Percentiles rank a stretch among this genome's conserved stretches.
Conservation (phyloP, 768 basidiomycete genomes). For the Mycena floridula region DNA sequence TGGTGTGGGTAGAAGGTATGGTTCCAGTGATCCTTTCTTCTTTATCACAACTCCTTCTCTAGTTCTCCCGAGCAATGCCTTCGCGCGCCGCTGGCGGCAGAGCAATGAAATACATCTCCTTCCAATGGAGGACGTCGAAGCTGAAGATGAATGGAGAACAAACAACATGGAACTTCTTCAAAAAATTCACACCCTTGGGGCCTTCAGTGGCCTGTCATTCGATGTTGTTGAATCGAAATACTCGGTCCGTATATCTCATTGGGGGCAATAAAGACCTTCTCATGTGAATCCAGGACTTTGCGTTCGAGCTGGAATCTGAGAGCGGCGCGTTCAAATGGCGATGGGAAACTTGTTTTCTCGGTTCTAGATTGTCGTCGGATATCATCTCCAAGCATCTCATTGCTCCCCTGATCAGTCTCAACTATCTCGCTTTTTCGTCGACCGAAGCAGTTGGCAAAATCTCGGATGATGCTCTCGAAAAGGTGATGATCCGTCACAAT, state of each 20-base stretch:
- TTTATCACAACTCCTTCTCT: conserved; percentile 8
- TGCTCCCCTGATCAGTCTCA: conserved; percentile 66
- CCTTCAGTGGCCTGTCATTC: conserved; percentile 49
- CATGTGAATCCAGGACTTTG: conserved; percentile 46
- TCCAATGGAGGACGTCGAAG: conserved; percentile 23
- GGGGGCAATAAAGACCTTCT: background rate
- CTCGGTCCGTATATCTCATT: conserved; percentile 36
- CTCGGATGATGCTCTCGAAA: conserved; percentile 55
- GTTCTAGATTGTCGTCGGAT: conserved; percentile 60
- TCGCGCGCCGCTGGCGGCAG: conserved; percentile 66
- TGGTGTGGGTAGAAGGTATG: conserved; percentile 70
- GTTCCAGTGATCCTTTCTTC: no score
- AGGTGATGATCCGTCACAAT: conserved; percentile 33
- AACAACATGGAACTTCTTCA: conserved; percentile 48
- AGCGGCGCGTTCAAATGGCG: conserved; percentile 56
- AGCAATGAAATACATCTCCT: conserved; percentile 40
- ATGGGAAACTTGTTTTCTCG: conserved; percentile 69
- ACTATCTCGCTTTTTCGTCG: conserved; percentile 62
- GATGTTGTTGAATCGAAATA: conserved; percentile 53
- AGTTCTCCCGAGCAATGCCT: conserved; percentile 52
- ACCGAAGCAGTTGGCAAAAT: conserved; percentile 51
- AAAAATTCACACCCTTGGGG: conserved; percentile 57
- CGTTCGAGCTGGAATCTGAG: conserved; percentile 53
- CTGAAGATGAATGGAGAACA: conserved; percentile 62
- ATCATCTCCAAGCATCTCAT: conserved; percentile 76